These are phyloP conservation scores for Amphicarpaea edgeworthii DNA, from an alignment of 306 rosid genomes.

Conservation along the genomic window DNA sequence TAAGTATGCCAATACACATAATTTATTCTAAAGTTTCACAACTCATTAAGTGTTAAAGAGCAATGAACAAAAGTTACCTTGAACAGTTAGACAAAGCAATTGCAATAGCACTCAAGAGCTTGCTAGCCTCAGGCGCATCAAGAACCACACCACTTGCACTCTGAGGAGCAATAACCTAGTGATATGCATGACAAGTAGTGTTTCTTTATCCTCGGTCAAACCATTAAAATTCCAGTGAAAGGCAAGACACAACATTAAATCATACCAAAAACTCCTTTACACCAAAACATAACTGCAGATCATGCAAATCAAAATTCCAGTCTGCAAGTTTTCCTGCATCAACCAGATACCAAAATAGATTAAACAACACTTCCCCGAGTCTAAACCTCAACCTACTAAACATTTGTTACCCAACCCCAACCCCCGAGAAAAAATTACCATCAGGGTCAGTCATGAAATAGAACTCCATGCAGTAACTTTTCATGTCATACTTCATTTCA, in stretches of 20 bases:
- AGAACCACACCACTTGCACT: conserved; percentile 98
- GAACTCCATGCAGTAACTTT: conserved; percentile 87
- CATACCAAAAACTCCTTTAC: conserved; percentile 92
- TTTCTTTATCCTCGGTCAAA: conserved; percentile 29
- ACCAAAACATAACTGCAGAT: conserved; percentile 90
- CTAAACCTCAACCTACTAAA: conserved; percentile 25
- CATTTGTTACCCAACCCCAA: neutral
- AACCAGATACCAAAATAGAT: conserved; percentile 45
- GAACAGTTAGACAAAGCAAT: conserved; percentile 98
- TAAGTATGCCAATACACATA: neutral
- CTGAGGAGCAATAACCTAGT: conserved; percentile 93
- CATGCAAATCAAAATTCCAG: conserved; percentile 76
- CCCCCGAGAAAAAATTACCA: conserved; percentile 49
- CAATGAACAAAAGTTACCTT: conserved; percentile 55
- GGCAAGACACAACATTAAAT: conserved; percentile 33
- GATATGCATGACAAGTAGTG: conserved; percentile 41
- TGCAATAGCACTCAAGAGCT: conserved; percentile 94
- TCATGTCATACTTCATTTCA: conserved; percentile 78
- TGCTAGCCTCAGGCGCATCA: conserved; percentile 95
- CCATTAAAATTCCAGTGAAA: conserved; percentile 24
- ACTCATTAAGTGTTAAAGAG: conserved; percentile 40
- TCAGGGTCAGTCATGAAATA: conserved; percentile 64
- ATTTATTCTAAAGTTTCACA: conserved; percentile 27
- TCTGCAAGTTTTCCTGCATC: conserved; percentile 59
- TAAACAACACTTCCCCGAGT: conserved; percentile 20